Conservation (phyloP, 1,284 basidiomycete species). For the Sporisorium scitamineum region DNA sequence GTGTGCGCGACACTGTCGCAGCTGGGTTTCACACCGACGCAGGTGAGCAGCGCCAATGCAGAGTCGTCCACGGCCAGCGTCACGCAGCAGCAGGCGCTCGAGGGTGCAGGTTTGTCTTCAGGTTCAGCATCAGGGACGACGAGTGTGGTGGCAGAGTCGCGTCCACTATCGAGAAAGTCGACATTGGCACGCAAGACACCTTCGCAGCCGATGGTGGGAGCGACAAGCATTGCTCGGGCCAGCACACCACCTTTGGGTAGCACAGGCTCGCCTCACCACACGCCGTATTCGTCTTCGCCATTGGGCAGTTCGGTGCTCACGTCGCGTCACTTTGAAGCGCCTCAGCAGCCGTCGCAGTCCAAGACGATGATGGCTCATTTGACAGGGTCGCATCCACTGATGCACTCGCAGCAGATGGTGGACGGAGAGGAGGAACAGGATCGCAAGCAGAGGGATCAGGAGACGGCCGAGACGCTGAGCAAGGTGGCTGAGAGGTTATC, state of each 20-base stretch:
- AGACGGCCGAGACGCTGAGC: slow-evolving; percentile 45
- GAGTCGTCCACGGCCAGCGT: slow-evolving; percentile 3
- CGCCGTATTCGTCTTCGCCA: slow-evolving; percentile 45
- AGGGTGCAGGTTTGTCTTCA: slow-evolving; percentile 10
- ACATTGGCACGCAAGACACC: slow-evolving; percentile 33
- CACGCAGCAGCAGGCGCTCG: slow-evolving; percentile 2
- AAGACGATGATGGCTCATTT: slow-evolving; percentile 8
- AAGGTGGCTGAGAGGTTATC: slow-evolving; percentile 40
- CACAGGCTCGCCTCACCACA: slow-evolving; percentile 33
- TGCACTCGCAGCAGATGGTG: slow-evolving; percentile 6
- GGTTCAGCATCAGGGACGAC: slow-evolving; percentile 29
- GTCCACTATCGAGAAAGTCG: slow-evolving; percentile 44
- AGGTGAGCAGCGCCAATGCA: slow-evolving; percentile 14
- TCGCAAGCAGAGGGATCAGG: slow-evolving; percentile 25
- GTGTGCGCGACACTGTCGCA: slow-evolving; percentile 51
- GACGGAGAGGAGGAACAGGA: slow-evolving; percentile 16
- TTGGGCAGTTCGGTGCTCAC: slow-evolving; percentile 39
- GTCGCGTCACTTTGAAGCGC: slow-evolving; percentile 32
- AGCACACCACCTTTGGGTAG: slow-evolving; percentile 25
- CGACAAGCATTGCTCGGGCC: slow-evolving; percentile 5
- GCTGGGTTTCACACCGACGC: slow-evolving; percentile 54
- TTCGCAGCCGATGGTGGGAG: slow-evolving; percentile 14
- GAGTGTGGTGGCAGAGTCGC: slow-evolving; percentile 32
- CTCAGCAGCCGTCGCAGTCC: slow-evolving; percentile 16
- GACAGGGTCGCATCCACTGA: slow-evolving; percentile 15